Evolutionary conservation across 352 stramenopile genomes (phyloP).

Genomic region (Salisapilia sapeloensis): DNA sequence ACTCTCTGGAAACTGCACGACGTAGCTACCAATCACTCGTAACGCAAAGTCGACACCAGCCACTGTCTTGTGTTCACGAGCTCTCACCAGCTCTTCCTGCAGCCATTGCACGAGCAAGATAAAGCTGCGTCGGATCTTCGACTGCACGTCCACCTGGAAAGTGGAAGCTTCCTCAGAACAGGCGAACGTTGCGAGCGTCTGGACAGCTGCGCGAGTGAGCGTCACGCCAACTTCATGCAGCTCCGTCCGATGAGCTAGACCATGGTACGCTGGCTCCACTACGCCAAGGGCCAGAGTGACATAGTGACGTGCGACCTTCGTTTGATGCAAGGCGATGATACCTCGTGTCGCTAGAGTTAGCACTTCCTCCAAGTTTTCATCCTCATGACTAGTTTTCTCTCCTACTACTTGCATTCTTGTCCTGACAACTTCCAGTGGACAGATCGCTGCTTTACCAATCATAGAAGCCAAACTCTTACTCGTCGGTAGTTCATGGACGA

Average conservation of each 20-base stretch:
- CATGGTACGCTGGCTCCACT: constrained; percentile 14
- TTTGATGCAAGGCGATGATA: constrained; percentile 34
- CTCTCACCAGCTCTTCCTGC: constrained; percentile 12
- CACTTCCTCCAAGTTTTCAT: constrained; percentile 15
- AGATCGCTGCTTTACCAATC: constrained; percentile 17
- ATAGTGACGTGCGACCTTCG: constrained; percentile 10
- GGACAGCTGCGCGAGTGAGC: constrained; percentile 19
- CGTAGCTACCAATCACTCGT: constrained; percentile 19
- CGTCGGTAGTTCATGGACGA: too few relatives aligned
- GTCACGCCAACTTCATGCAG: constrained; percentile 13
- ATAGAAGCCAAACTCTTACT: too few relatives aligned
- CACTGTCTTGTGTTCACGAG: constrained; percentile 4
- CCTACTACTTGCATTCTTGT: constrained; percentile 11
- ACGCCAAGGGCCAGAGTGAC: constrained; percentile 17
- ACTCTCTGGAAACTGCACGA: constrained; percentile 10
- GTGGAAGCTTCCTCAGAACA: not conserved
- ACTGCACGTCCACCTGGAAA: constrained; percentile 6
- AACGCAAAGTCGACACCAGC: constrained; percentile 12
- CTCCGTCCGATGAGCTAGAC: constrained; percentile 3
- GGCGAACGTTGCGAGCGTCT: constrained; percentile 20
- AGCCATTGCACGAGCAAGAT: constrained; percentile 19
- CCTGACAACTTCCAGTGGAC: constrained; percentile 17
- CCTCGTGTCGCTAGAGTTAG: constrained; percentile 19
- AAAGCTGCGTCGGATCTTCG: constrained; percentile 11
- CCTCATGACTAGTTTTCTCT: constrained; percentile 7